Conservation (phyloP, 2,329 filamentous ascomycete species). For the Fusarium odoratissimum region DNA sequence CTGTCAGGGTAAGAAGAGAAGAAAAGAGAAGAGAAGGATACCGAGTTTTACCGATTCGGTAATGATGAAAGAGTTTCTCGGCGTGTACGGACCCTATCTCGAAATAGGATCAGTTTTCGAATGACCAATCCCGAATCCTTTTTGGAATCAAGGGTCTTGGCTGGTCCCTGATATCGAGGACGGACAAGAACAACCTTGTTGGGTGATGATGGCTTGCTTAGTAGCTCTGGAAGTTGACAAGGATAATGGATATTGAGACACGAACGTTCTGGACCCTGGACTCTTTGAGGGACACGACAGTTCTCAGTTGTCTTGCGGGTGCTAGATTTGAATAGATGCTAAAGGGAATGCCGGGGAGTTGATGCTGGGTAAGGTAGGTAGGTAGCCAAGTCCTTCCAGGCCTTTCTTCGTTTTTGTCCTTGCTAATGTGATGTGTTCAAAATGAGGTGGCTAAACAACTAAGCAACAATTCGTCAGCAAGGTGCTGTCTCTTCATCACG, state of each 20-base stretch:
- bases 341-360: neutral
- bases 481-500: neutral
- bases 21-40: neutral
- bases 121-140: neutral
- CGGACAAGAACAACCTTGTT: conserved; percentile 29
- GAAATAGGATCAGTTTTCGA: neutral
- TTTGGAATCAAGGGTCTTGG: neutral
- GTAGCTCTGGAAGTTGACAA: neutral
- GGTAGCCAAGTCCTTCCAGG: neutral
- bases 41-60: neutral
- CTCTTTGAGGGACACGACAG: neutral
- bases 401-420: neutral
- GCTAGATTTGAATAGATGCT: neutral
- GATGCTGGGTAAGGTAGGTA: neutral
- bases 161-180: neutral
- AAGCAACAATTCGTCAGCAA: conserved; percentile 19
- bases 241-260: neutral
- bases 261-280: conserved; percentile 1
- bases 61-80: neutral
- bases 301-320: conserved; percentile 1
- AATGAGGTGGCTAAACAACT: neutral
- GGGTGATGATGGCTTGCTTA: neutral
- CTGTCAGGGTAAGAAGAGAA: neutral
- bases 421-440: neutral
- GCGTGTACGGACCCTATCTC: neutral